Base-by-base conservation (phyloP, 768 basidiomycete genomes). In the Agaricus sinodeliciosus region DNA sequence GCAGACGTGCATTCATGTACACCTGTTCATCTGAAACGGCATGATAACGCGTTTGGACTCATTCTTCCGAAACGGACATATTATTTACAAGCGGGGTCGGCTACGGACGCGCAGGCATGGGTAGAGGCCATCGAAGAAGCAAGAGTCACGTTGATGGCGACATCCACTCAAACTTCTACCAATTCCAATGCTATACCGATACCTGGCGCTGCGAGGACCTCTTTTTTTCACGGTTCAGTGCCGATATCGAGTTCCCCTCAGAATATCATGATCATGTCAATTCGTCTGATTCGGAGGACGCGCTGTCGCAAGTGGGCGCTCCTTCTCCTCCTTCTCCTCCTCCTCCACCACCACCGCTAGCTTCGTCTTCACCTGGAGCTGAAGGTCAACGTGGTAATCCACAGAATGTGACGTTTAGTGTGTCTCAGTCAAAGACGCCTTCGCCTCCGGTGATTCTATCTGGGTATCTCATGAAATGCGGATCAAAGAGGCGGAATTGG, bases 401-500 rank as follows among this genome's bases (percentile, higher is more conserved):
- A 3, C 57, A 55, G 22, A 51, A 50, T 37, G 50, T 59, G 22
- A 59, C 54, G 19, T 53, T 57, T 41, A 12, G 18, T 2, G 43
- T 43, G 12, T 71, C 76, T 3, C 55, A 49, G 25, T 76, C 79
- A 26, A 51, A 43, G 41, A 48, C 43, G 15, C 27, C 51, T 44
- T 8, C 47, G 19, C 43, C 43, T 9, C 41, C 54, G 71, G 73
- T 84, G 36, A 85, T 99, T 36, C 65, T 95, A 3, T 82, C 84
- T 16, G 93, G 94, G 1, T 99, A 98, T 67, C 74, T 99, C 56
- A 93, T 94, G 89, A 98, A 98, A 64, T 94, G 92, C 67, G 94
- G 92, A 25, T 85, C 86, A 41, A 92, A 94, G 59, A 81, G 95
- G 63, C 86, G 89, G 61, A 90, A 83, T 59, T 99, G 96, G 96